Base-by-base conservation (phyloP, 345 rosid genomes). In the Erysimum cheiranthoides region DNA sequence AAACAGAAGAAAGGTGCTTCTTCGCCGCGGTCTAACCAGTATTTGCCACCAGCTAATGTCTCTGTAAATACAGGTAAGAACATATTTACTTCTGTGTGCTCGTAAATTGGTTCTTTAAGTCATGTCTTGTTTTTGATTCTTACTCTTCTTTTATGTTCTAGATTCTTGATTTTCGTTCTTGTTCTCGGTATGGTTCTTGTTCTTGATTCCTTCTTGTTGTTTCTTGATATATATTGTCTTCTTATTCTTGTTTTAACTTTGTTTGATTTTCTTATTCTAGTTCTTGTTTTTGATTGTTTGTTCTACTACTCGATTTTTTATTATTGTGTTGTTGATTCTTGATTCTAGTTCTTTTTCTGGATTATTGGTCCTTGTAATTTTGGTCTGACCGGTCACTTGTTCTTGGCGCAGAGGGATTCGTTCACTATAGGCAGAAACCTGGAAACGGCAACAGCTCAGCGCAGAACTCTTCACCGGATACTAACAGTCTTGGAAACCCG, bases 61-160 rank as follows among this genome's bases (percentile, higher is more conserved):
- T 31, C 86, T 17, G 71, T 75, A 10, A 69, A 84, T 60, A 43
- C 88, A 49, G 92, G 92, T 87, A 80, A 21, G 25, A 34, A 21
- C 2, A 3, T 5, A 2, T 51, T 10, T 61, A 4, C 59, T 21
- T 66, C 50, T 45, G 9, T 13, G 14, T 63, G 17, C 7, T 25
- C 63, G 34, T 69, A 16, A 17, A n/a, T 42, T 52, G 74, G 49
- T 52, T 74, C 7, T 52, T 61, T 85, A 43, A 49, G 14, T 47
- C 30, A 47, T 58, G 36, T 71, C 1, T 52, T 36, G 4, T 50
- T 63, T 7, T 72, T 62, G 70, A 40, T 21, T 16, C 36, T 63
- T 40, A 1, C 5, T 32, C 10, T 64, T 49, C 27, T 21, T 56
- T 34, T 18, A 39, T 47, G 67, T 27, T 45, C 17, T 30, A 0